Conservation (phyloP, 2,329 filamentous ascomycete species). For the Diaporthe humulicola region DNA sequence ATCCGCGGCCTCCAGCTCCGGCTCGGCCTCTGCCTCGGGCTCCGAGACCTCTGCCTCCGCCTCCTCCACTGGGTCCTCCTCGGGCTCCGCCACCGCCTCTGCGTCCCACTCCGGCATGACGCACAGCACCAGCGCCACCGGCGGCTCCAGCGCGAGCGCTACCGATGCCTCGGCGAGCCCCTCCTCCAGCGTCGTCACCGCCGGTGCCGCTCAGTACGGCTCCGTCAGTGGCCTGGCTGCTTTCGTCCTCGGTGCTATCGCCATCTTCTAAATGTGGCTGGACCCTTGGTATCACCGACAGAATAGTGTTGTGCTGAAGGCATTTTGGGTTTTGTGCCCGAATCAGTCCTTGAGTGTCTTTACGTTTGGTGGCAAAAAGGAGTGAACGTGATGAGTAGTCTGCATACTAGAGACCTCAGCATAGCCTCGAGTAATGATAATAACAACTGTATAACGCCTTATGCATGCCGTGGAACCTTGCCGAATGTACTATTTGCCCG, state of each 20-base stretch:
- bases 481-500: neutral
- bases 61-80: neutral
- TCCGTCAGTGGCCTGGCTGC: constrained; percentile 23
- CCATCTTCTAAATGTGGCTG: neutral
- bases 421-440: neutral
- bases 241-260: constrained; percentile 15
- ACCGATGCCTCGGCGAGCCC: neutral
- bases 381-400: neutral
- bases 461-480: neutral
- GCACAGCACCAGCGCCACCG: neutral
- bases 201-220: constrained; percentile 21
- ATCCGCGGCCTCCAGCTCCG: neutral
- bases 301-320: neutral
- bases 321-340: neutral
- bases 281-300: neutral
- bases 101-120: neutral
- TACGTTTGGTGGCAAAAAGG: neutral
- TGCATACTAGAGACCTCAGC: neutral
- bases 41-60: neutral
- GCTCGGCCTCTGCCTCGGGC: neutral
- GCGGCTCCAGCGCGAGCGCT: neutral
- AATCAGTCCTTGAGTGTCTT: neutral
- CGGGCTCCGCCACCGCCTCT: neutral
- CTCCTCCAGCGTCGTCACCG: constrained; percentile 11
- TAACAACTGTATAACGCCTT: neutral